Percentiles rank a stretch among this genome's conserved stretches.
These are phyloP conservation scores for Debaryomyces udenii DNA, from an alignment of 1,139 yeast species.

Conservation along the genomic window DNA sequence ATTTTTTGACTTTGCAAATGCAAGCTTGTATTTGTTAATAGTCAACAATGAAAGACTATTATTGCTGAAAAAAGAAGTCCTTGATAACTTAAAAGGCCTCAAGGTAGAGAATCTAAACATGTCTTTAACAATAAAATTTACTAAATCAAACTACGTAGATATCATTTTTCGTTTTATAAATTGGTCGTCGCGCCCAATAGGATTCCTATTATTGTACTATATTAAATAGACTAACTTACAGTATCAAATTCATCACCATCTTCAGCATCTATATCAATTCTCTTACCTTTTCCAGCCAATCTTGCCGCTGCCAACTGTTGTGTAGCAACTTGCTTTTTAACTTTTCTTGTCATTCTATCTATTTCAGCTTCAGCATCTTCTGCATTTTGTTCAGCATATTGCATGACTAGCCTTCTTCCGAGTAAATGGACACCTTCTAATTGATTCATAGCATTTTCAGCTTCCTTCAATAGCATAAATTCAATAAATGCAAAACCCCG, in stretches of 20 bases:
- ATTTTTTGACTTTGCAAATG: neutral
- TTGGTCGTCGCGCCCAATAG: too few relatives aligned
- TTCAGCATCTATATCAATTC: constrained; percentile 65
- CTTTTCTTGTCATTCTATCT: constrained; percentile 85
- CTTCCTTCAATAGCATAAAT: constrained; percentile 84
- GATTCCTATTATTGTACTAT: constrained; percentile 1
- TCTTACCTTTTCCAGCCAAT: constrained; percentile 74
- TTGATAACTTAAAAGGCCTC: neutral
- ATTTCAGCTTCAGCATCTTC: constrained; percentile 88
- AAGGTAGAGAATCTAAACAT: constrained; percentile 2
- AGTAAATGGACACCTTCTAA: constrained; percentile 94
- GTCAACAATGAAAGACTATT: constrained; percentile 12
- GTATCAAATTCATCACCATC: constrained; percentile 32
- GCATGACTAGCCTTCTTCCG: constrained; percentile 95
- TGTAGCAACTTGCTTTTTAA: constrained; percentile 76
- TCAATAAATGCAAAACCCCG: constrained; percentile 99
- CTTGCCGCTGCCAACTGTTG: constrained; percentile 75
- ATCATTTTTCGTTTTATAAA: too few relatives aligned
- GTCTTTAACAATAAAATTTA: neutral
- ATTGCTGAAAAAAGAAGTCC: constrained; percentile 17
- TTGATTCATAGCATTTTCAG: constrained; percentile 93
- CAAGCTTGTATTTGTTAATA: neutral
- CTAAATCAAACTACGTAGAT: neutral
- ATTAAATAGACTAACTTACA: constrained; percentile 1
- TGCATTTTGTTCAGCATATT: constrained; percentile 83